Base-by-base conservation (phyloP, 208 protist genomes). In the Acanthamoeba divionensis region DNA sequence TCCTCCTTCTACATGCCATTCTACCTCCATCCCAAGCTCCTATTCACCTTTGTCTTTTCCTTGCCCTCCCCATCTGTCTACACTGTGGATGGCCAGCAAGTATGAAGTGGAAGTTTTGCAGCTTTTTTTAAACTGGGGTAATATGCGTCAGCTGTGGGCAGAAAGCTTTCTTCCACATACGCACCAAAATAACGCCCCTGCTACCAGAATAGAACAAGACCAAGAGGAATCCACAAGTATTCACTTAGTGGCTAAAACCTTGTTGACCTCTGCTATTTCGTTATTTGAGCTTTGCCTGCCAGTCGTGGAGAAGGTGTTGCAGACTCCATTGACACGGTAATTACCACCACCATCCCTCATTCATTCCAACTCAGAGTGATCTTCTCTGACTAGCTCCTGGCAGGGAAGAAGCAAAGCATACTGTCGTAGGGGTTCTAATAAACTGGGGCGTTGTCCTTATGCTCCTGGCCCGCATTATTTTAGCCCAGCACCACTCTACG, bases 371-470 rank as follows among this genome's bases (percentile, higher is more conserved):
- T 26, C 48, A n/a, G 69, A 21, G 45, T 13, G 55, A 79, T 41
- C 29, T 62, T 52, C 38, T 52, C 2, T 26, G 71, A 10, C 48
- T 45, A 36, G 45, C 54, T 12, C 54, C 54, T 45, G 21, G 62
- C 48, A 36, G 24, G 24, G 5, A 52, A 5, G 71, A 82, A 12
- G 48, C n/a, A 21, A 10, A 52, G n/a, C 47, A 52, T 7, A 29
- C 48, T 15, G 71, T 31, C 5, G 71, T 52, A 29, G 48, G 26
- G 47, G 38, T 82, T 24, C 47, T 82, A 52, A 31, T 52, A 45
- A 82, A 82, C 71, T 82, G 71, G 45, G 71, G 71, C 71, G 71
- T 82, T 24, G 21, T 33, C 24, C 47, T 82, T 45, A 52, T 82
- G 12, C 48, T 63, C 31, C 29, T 82, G 18, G 71, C 48, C 13